phyloP scores from a whole-genome alignment of 805 yeast species.

The Monosporozyma unispora region DNA sequence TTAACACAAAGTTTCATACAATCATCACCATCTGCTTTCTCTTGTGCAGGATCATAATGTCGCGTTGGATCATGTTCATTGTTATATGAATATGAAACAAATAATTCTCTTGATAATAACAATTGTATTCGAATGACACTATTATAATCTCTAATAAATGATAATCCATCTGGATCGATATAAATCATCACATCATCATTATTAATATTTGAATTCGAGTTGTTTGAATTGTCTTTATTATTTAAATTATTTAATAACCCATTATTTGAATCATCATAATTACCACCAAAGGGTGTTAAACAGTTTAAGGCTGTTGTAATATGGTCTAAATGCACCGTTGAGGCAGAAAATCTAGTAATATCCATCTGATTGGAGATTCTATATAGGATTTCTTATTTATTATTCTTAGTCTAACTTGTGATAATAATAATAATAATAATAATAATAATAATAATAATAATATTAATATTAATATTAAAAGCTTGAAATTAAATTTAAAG shows the following conservation, averaged over 20 bases:
- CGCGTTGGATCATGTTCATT: conserved; percentile 9
- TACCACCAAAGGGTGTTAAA: conserved; percentile 33
- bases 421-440: too few species aligned
- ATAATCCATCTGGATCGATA: conserved; percentile 43
- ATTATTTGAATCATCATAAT: conserved; percentile 25
- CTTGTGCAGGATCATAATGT: conserved; percentile 5
- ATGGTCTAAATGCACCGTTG: conserved; percentile 39
- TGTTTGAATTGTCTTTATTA: not conserved
- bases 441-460: too few species aligned
- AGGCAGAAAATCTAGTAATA: conserved; percentile 31
- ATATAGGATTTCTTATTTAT: not conserved
- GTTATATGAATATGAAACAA: conserved; percentile 22
- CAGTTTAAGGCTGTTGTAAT: conserved; percentile 39
- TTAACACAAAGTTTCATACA: conserved; percentile 35
- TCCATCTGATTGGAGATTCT: not conserved
- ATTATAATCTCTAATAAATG: conserved; percentile 40
- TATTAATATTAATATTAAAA: too few species aligned
- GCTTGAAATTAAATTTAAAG: not conserved
- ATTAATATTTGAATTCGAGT: not conserved
- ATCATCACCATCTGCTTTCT: conserved; percentile 12
- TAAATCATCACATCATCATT: conserved; percentile 33
- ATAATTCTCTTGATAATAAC: conserved; percentile 27
- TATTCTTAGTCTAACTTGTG: not conserved
- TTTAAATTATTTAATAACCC: conserved; percentile 23
- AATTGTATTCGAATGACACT: conserved; percentile 33